These are phyloP conservation scores for Gillenia trifoliata DNA, from an alignment of 306 rosid species.

Conservation along the genomic window DNA sequence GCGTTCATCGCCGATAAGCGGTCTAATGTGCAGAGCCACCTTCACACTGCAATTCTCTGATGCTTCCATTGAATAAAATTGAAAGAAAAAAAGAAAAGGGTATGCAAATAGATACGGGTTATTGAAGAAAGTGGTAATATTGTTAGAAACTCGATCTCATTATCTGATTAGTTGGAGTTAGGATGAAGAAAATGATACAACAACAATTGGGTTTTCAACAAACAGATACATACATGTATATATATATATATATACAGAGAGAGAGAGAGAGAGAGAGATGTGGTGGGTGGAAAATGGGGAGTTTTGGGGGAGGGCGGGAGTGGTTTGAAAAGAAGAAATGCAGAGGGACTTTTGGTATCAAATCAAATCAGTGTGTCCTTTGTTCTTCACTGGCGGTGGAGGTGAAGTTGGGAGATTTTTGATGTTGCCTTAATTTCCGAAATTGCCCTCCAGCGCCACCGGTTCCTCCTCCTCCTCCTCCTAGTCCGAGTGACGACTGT, in stretches of 20 bases:
- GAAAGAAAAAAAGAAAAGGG: neutral
- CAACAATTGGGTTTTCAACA: conserved; percentile 20
- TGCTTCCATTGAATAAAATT: conserved; percentile 42
- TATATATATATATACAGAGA: neutral
- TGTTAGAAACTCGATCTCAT: neutral
- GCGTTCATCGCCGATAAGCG: conserved; percentile 71
- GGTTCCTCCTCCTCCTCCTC: neutral
- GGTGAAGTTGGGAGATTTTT: neutral
- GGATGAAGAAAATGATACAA: conserved; percentile 41
- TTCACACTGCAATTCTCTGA: conserved; percentile 67
- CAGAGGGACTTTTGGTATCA: neutral
- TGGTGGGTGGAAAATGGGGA: conserved; percentile 20
- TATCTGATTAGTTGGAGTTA: conserved; percentile 27
- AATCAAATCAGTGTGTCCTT: neutral
- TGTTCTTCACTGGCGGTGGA: neutral
- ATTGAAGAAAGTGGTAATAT: conserved; percentile 2
- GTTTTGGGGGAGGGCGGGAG: conserved; percentile 14
- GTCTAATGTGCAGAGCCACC: conserved; percentile 81
- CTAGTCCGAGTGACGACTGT: neutral
- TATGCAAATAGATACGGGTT: neutral
- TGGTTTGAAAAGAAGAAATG: conserved; percentile 15
- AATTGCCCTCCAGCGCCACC: conserved; percentile 9
- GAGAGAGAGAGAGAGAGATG: neutral
- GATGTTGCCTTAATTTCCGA: neutral
- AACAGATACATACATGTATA: neutral